A percentile compares a stretch with the other conserved stretches of the same genome.
Evolutionary conservation across 768 basidiomycete species (phyloP).

Genomic region (Trametes gibbosa): DNA sequence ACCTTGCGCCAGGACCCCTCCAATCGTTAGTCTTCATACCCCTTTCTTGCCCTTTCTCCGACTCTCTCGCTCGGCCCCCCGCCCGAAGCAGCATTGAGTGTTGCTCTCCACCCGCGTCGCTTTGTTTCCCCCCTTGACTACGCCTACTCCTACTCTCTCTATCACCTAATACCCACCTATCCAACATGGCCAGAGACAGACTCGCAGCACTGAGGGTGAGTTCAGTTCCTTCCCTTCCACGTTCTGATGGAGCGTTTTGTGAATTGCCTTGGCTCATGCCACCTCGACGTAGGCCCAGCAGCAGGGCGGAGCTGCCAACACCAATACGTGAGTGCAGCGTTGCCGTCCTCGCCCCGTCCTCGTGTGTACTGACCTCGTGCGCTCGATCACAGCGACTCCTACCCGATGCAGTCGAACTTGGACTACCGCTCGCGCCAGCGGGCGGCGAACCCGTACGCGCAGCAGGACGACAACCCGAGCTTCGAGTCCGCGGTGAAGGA

Average conservation of each 20-base stretch:
- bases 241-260: not conserved
- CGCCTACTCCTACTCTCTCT: conserved; percentile 13
- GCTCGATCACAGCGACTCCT: conserved; percentile 46
- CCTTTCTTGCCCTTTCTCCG: conserved; percentile 3
- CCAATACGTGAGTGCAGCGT: conserved; percentile 42
- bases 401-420: conserved; percentile 65
- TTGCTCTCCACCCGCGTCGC: conserved; percentile 6
- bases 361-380: conserved; percentile 2
- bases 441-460: conserved; percentile 58
- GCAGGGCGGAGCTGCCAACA: conserved; percentile 49
- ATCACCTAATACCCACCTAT: conserved; percentile 23
- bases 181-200: conserved; percentile 82
- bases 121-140: conserved; percentile 14
- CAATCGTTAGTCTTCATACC: conserved; percentile 11
- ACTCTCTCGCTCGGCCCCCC: conserved; percentile 6
- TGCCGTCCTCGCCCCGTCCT: not conserved
- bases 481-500: conserved; percentile 67
- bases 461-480: conserved; percentile 60
- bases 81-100: conserved; percentile 25
- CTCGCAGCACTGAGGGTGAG: conserved; percentile 82
- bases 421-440: conserved; percentile 19
- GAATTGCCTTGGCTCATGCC: conserved; percentile 2
- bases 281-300: conserved; percentile 51
- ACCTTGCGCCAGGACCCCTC: conserved; percentile 8
- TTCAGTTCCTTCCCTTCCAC: conserved; percentile 17